A percentile compares a stretch with the other conserved stretches of the same genome.
phyloP scores from a whole-genome alignment of 306 rosid genomes.

The Rosa chinensis region DNA sequence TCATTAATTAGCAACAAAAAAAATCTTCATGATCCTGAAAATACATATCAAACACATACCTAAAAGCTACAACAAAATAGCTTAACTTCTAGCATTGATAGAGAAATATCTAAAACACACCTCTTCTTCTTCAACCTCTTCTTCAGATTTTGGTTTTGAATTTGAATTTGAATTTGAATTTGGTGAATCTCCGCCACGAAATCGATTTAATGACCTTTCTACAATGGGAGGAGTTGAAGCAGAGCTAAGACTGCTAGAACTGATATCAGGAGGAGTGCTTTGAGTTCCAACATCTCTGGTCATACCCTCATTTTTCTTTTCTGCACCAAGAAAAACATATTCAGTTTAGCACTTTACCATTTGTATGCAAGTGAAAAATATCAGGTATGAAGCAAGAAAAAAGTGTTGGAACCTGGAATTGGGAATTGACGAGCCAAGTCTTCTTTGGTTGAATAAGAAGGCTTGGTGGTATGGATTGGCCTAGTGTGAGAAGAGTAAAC shows the following conservation, averaged over 20 bases:
- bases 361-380: background rate
- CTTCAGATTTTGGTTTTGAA: slow-evolving; percentile 39
- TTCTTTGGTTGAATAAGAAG: slow-evolving; percentile 39
- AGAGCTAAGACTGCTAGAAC: slow-evolving; percentile 61
- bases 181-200: slow-evolving; percentile 43
- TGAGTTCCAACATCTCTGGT: slow-evolving; percentile 87
- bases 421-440: slow-evolving; percentile 45
- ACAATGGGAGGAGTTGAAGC: slow-evolving; percentile 62
- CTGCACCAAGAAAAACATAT: slow-evolving; percentile 35
- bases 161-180: slow-evolving; percentile 46
- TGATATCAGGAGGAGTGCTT: slow-evolving; percentile 58
- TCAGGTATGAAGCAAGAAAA: background rate
- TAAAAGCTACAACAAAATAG: too few species aligned
- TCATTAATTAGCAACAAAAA: slow-evolving; percentile 4
- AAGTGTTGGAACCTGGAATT: slow-evolving; percentile 57
- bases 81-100: background rate
- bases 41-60: background rate
- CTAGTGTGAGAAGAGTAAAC: slow-evolving; percentile 49
- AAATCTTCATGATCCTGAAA: background rate
- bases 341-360: background rate
- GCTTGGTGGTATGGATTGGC: slow-evolving; percentile 48
- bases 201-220: slow-evolving; percentile 49
- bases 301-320: slow-evolving; percentile 48
- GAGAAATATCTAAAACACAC: slow-evolving; percentile 29
- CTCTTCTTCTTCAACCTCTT: slow-evolving; percentile 58